Percentiles rank a stretch among this genome's conserved stretches.
Evolutionary conservation across 768 basidiomycete genomes (phyloP).

Genomic region (Chalciporus pseudorubinellus): DNA sequence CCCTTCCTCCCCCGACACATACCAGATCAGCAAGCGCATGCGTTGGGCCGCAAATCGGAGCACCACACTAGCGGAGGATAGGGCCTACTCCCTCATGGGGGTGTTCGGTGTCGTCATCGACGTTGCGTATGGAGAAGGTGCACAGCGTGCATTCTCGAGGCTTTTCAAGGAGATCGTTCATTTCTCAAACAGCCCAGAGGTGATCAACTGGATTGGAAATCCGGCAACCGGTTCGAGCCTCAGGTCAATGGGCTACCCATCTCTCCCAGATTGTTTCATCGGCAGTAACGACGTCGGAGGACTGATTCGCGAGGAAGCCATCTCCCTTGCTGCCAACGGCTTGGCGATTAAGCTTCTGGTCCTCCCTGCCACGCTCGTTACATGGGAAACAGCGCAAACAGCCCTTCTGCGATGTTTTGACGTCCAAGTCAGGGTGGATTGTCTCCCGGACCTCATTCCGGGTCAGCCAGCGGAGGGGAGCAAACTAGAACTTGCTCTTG

Average conservation of each 20-base stretch:
- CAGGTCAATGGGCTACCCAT: not conserved
- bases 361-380: not conserved
- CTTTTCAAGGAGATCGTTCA: not conserved
- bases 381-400: not conserved
- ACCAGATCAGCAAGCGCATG: not conserved
- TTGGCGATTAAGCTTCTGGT: not conserved
- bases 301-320: not conserved
- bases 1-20: not conserved
- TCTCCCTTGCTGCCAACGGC: not conserved
- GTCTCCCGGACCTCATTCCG: not conserved
- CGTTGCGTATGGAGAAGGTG: not conserved
- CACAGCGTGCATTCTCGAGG: not conserved
- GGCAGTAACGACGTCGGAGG: not conserved
- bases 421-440: not conserved
- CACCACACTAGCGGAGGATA: slow-evolving; percentile 2
- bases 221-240: not conserved
- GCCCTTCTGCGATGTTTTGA: not conserved
- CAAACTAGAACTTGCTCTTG: not conserved
- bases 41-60: slow-evolving; percentile 5
- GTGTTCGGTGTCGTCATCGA: slow-evolving; percentile 1
- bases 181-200: not conserved
- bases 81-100: slow-evolving; percentile 8
- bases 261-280: not conserved
- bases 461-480: not conserved
- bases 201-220: not conserved